These are phyloP conservation scores for Suillus lakei DNA, from an alignment of 768 basidiomycete genomes.

Conservation along the genomic window DNA sequence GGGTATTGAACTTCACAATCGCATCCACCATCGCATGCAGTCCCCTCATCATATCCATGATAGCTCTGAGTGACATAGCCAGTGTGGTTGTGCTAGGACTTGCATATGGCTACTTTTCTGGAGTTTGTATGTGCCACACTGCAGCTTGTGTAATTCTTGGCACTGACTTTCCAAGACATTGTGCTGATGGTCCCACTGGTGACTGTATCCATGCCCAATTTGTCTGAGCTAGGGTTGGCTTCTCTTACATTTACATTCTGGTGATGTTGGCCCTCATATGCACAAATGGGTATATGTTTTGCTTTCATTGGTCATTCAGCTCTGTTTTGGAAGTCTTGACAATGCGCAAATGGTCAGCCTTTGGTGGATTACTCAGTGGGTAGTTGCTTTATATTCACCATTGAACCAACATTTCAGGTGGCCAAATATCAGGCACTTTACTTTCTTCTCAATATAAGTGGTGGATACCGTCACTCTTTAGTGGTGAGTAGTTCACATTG, in stretches of 20 bases:
- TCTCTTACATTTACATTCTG: not conserved
- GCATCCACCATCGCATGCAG: constrained; percentile 38
- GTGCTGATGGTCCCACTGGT: too few relatives aligned
- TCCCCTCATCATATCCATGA: constrained; percentile 44
- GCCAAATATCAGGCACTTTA: not conserved
- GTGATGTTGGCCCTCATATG: not conserved
- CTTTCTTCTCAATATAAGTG: not conserved
- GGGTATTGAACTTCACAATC: constrained; percentile 40
- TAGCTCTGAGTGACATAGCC: constrained; percentile 38
- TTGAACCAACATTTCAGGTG: not conserved
- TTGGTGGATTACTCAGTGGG: too few relatives aligned
- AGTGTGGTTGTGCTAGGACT: constrained; percentile 43
- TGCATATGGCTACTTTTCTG: too few relatives aligned
- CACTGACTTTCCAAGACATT: too few relatives aligned
- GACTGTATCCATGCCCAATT: constrained; percentile 42
- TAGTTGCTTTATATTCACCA: too few relatives aligned
- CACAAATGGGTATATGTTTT: too few relatives aligned
- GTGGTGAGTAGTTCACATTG: not conserved
- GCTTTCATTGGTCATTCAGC: too few relatives aligned
- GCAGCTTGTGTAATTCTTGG: too few relatives aligned
- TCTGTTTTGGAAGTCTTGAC: too few relatives aligned
- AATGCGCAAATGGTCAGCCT: too few relatives aligned
- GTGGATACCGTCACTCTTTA: not conserved
- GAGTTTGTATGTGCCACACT: constrained; percentile 27
- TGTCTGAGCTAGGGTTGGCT: constrained; percentile 49